phyloP scores from a whole-genome alignment of 257 asterid species.

The Fraxinus quadrangulata region DNA sequence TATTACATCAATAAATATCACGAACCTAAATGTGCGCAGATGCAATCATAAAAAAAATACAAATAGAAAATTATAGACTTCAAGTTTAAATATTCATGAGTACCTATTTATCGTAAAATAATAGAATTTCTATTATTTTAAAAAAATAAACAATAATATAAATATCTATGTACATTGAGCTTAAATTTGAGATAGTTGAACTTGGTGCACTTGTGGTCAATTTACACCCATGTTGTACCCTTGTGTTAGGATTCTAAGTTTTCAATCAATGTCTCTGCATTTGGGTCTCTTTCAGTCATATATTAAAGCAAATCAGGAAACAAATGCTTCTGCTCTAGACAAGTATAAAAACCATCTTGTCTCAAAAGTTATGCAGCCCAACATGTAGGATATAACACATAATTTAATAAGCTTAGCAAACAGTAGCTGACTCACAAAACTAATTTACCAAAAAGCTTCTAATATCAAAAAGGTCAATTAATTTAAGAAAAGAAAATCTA shows the following conservation, averaged over 20 bases:
- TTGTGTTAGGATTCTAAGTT: background rate
- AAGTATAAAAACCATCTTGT: no score
- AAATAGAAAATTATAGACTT: background rate
- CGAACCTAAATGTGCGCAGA: background rate
- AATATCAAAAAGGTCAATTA: background rate
- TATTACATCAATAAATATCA: background rate
- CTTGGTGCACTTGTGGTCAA: background rate
- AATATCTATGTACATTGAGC: background rate
- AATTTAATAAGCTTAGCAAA: background rate
- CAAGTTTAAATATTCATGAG: background rate
- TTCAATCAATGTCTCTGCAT: background rate
- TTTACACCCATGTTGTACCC: background rate
- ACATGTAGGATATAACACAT: no score
- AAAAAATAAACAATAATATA: no score
- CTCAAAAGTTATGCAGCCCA: no score
- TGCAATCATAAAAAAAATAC: background rate
- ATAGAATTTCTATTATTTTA: background rate
- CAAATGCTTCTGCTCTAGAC: background rate
- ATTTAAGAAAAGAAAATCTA: background rate
- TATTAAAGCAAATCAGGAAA: background rate
- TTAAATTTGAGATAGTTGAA: background rate
- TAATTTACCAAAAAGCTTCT: background rate
- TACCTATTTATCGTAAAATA: background rate
- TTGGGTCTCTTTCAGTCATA: background rate
- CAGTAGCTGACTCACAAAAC: background rate